Percentiles rank a stretch among this genome's conserved stretches.
These are phyloP conservation scores for Nakaseomyces sp. DNA, from an alignment of 1,139 yeast genomes.

Conservation along the genomic window DNA sequence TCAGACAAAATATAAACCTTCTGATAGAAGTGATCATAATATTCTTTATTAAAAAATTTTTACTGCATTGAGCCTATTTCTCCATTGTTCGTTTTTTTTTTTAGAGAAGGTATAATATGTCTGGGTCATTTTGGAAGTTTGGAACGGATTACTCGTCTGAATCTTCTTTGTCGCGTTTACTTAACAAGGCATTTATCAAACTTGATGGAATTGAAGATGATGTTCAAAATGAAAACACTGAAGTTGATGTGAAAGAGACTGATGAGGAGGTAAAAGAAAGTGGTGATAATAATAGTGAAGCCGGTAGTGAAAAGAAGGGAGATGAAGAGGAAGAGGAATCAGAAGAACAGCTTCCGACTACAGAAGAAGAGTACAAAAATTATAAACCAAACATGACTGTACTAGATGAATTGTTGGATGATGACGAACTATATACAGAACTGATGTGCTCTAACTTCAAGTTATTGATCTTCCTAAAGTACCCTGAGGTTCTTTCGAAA, in stretches of 20 bases:
- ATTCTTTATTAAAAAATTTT: neutral
- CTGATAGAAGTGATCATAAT: neutral
- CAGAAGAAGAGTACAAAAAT: slow-evolving; percentile 26
- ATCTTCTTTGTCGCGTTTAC: slow-evolving; percentile 62
- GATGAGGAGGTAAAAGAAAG: slow-evolving; percentile 13
- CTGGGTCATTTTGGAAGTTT: slow-evolving; percentile 86
- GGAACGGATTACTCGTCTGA: slow-evolving; percentile 75
- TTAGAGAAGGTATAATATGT: slow-evolving; percentile 37
- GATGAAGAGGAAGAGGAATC: slow-evolving; percentile 23
- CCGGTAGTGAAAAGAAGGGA: slow-evolving; percentile 7
- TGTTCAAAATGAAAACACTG: slow-evolving; percentile 10
- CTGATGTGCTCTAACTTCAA: slow-evolving; percentile 73
- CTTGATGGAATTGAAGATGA: slow-evolving; percentile 17
- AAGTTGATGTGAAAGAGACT: slow-evolving; percentile 15
- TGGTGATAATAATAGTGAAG: slow-evolving; percentile 7
- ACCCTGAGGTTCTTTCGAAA: slow-evolving; percentile 55
- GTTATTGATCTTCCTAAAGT: slow-evolving; percentile 70
- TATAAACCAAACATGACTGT: slow-evolving; percentile 35
- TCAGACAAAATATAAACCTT: too few species aligned
- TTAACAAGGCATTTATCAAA: slow-evolving; percentile 37
- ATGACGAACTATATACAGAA: slow-evolving; percentile 79
- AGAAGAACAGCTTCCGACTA: slow-evolving; percentile 22
- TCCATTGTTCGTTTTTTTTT: neutral
- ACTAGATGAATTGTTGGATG: slow-evolving; percentile 67
- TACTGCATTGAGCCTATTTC: neutral